phyloP scores from a whole-genome alignment of 169 alveolate genomes.

The Toxoplasma gondii region DNA sequence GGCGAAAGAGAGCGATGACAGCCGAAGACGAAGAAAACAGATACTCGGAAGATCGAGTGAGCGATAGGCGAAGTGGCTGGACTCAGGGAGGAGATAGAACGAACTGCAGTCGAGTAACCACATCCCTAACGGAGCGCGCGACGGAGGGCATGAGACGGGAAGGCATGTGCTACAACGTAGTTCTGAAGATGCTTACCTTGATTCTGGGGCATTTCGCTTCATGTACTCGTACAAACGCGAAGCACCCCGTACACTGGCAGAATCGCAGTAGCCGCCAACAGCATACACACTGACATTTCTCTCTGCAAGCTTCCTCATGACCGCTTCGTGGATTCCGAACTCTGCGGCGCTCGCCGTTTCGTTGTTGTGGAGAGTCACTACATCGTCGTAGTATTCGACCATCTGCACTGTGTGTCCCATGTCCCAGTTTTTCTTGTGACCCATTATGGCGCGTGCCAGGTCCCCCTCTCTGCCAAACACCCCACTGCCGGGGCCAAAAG shows the following conservation, averaged over 20 bases:
- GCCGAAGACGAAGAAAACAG: no score
- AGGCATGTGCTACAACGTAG: no score
- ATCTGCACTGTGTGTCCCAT: constrained; percentile 71
- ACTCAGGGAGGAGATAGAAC: no score
- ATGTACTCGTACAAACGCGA: constrained; percentile 61
- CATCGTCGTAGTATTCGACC: constrained; percentile 70
- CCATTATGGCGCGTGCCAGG: constrained; percentile 65
- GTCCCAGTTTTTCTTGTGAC: constrained; percentile 73
- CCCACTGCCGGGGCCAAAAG: constrained; percentile 71
- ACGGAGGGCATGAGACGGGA: no score
- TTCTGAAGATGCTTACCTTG: background rate
- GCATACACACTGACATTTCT: constrained; percentile 68
- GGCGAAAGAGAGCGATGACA: no score
- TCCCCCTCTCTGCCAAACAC: constrained; percentile 71
- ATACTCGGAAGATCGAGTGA: no score
- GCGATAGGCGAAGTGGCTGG: no score
- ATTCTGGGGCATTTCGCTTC: constrained; percentile 58
- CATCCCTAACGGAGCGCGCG: no score
- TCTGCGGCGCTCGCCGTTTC: constrained; percentile 63
- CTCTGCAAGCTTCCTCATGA: constrained; percentile 66
- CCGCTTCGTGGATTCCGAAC: constrained; percentile 69
- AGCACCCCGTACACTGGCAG: constrained; percentile 75
- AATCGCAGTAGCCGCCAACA: constrained; percentile 75
- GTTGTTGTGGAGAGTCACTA: constrained; percentile 64
- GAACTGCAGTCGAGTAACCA: no score